Base-by-base conservation (phyloP, 1,284 basidiomycete genomes). In the Volvariella volvacea region DNA sequence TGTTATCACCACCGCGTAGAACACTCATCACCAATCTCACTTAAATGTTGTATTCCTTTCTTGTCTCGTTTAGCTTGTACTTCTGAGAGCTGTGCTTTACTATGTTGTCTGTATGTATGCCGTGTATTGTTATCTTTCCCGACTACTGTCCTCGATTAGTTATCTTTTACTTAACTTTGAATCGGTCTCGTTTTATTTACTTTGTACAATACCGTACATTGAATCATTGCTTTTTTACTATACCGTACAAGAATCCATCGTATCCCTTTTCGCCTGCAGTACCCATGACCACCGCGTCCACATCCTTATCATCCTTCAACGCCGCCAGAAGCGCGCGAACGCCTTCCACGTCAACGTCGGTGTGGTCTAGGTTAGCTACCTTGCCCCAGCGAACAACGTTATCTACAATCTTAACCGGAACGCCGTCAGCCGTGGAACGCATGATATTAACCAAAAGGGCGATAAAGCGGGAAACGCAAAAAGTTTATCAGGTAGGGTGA, bases 261-360 rank as follows among this genome's bases (percentile, higher is more conserved):
- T 73, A 79, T 4, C 76, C 76, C 53, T 78, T 83, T 54, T 76
- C 76, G 16, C 78, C 78, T 2, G 75, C 77, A 1, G 74, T 80
- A 1, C 63, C 67, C n/a, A 82, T 71, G 0, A 77, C 78, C 0
- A 76, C 80, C 4, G 75, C 76, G 14, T 82, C 79, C 0, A 80
- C 71, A 17, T 76, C 74, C 4, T 57, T 55, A 52, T 83, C 78
- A 3, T 63, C 66, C 56, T 79, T 68, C 15, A 84, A 53, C 16
- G 64, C 58, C 20, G 60, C 52, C 45, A 84, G 56, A 16, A 83
- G 59, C 21, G 51, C 57, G 16, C 80, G 64, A 1, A 78, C 70
- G 2, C 78, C 79, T 45, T 73, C 66, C 2, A 67, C 54, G 19
- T 55, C 59, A 2, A 54, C 48, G 39, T 73, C 66, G 6, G 58